phyloP scores from a whole-genome alignment of 1,284 basidiomycete species.

The Rhodotorula sp. region DNA sequence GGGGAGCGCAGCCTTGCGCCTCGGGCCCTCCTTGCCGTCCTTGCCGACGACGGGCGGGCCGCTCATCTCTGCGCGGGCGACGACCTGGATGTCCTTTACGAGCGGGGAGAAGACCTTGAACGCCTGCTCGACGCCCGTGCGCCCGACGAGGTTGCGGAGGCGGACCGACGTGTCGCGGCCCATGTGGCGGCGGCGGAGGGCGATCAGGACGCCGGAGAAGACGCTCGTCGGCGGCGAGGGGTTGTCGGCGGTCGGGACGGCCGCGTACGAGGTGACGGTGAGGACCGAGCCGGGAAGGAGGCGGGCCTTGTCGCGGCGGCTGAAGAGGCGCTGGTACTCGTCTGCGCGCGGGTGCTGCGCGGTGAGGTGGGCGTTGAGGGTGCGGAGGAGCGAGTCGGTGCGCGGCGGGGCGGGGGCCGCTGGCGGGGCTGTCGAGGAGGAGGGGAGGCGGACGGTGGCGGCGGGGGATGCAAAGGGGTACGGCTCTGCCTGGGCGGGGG shows the following conservation, averaged over 20 bases:
- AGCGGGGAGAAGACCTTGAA: constrained; percentile 81
- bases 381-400: constrained; percentile 36
- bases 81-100: constrained; percentile 77
- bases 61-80: constrained; percentile 33
- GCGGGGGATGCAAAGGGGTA: constrained; percentile 40
- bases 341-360: constrained; percentile 27
- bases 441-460: constrained; percentile 8
- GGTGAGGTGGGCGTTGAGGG: constrained; percentile 39
- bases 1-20: constrained; percentile 35
- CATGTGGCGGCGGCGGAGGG: constrained; percentile 65
- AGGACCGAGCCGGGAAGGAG: constrained; percentile 78
- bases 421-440: neutral
- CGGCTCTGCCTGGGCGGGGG: neutral
- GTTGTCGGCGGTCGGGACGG: constrained; percentile 40
- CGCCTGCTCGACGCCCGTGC: constrained; percentile 86
- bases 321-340: constrained; percentile 56
- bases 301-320: constrained; percentile 65
- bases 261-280: constrained; percentile 60
- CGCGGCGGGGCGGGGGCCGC: neutral
- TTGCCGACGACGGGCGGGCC: constrained; percentile 29
- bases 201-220: constrained; percentile 84
- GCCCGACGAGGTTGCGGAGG: constrained; percentile 81
- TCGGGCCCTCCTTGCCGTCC: constrained; percentile 23
- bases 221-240: constrained; percentile 66
- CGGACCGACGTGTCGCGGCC: constrained; percentile 80